Evolutionary conservation across 495 filamentous ascomycete species (phyloP).

Genomic region (Xylaria nigripes): DNA sequence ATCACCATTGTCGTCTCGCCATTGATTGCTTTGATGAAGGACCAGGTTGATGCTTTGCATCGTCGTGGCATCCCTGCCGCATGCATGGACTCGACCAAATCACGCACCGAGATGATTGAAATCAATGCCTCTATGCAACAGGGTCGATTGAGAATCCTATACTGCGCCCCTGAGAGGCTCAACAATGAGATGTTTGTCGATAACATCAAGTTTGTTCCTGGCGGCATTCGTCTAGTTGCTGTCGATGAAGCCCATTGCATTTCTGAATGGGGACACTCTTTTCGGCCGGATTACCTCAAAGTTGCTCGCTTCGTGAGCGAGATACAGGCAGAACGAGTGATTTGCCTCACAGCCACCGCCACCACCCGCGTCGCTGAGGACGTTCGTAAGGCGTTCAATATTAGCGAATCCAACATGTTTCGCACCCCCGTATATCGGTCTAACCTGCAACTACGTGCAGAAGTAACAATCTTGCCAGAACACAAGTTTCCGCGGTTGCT

Average conservation of each 20-base stretch:
- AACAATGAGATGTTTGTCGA: slow-evolving; percentile 53
- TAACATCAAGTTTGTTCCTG: slow-evolving; percentile 40
- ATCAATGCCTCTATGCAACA: slow-evolving; percentile 38
- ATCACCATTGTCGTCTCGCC: slow-evolving; percentile 49
- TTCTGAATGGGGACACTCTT: slow-evolving; percentile 54
- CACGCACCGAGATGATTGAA: slow-evolving; percentile 34
- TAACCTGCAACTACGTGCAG: slow-evolving; percentile 45
- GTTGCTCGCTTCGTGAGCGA: slow-evolving; percentile 51
- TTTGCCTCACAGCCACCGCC: slow-evolving; percentile 53
- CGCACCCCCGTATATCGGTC: slow-evolving; percentile 49
- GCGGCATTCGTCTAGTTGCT: slow-evolving; percentile 48
- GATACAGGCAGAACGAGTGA: slow-evolving; percentile 46
- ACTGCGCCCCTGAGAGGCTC: slow-evolving; percentile 50
- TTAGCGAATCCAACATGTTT: slow-evolving; percentile 40
- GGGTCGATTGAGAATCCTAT: slow-evolving; percentile 44
- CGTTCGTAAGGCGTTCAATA: slow-evolving; percentile 44
- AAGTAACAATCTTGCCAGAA: slow-evolving; percentile 30
- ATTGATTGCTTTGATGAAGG: slow-evolving; percentile 52
- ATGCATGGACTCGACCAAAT: slow-evolving; percentile 46
- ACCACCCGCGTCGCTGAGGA: slow-evolving; percentile 47
- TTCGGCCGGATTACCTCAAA: slow-evolving; percentile 52
- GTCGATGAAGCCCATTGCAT: slow-evolving; percentile 56
- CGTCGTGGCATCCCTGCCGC: slow-evolving; percentile 42
- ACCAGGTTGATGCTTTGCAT: slow-evolving; percentile 47
- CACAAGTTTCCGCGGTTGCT: slow-evolving; percentile 39